phyloP scores from a whole-genome alignment of 1,284 basidiomycete genomes.

The Apiotrichum mycotoxinovorans region DNA sequence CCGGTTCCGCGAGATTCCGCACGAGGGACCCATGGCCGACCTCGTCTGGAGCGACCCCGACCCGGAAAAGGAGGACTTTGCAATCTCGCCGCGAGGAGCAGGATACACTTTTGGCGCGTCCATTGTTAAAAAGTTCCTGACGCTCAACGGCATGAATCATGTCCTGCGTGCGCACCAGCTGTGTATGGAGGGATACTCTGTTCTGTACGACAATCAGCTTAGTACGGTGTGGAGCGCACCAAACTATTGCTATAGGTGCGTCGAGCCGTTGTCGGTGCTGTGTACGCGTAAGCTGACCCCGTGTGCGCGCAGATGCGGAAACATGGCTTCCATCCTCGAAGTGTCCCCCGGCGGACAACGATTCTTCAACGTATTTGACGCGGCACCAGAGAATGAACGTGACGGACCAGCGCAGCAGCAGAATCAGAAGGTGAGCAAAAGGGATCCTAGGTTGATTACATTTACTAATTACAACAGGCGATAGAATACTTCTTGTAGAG shows the following conservation, averaged over 20 bases:
- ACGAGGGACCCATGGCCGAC: constrained; percentile 99
- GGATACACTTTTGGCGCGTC: constrained; percentile 98
- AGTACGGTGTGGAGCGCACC: constrained; percentile 99
- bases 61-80: constrained; percentile 98
- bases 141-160: constrained; percentile 92
- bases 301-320: constrained; percentile 73
- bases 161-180: constrained; percentile 97
- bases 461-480: constrained; percentile 29
- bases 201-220: constrained; percentile 89
- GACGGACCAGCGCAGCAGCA: constrained; percentile 50
- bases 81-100: constrained; percentile 94
- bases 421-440: constrained; percentile 29
- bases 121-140: constrained; percentile 96
- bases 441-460: constrained; percentile 2
- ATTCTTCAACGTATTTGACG: constrained; percentile 96
- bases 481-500: constrained; percentile 47
- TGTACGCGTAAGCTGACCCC: no score
- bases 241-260: constrained; percentile 75
- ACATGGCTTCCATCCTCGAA: constrained; percentile 93
- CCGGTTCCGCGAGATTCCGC: constrained; percentile 98
- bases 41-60: constrained; percentile 99
- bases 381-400: constrained; percentile 88
- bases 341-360: constrained; percentile 83
- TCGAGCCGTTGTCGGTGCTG: not conserved
- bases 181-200: constrained; percentile 98